Evolutionary conservation across 768 basidiomycete genomes (phyloP), one percentile per base, ranked within the genome.

Genomic region (Naganishia vaughanmartiniae): DNA sequence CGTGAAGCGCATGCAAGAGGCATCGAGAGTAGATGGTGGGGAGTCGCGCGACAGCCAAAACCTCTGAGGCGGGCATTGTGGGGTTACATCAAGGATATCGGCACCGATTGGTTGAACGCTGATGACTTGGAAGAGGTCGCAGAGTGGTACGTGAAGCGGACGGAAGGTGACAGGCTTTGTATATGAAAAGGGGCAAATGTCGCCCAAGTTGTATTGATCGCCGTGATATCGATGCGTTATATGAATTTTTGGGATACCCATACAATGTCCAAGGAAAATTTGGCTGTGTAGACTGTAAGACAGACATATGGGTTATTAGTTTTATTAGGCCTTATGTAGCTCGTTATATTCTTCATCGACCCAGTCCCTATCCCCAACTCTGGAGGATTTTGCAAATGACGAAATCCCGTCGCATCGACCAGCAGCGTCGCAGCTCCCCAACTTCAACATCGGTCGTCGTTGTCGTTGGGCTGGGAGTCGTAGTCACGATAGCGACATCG

Each of bases 11-110:
- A 69, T 34, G 56, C 68, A 26, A 60, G 48, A 60, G 57, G 57
- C 30, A 69, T 69, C 33, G 56, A 69, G 24, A 51, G 42, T 33
- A 21, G 68, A 69, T 69, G 68, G 68, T 69, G 68, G 68, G 68
- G 68, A 6, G 56, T 69, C 24, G 51, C 58, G 30, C 30, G 68
- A 3, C 58, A 58, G 28, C 68, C 68, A 4, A 69, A 19, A 34
- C 31, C 45, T 15, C 30, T 69, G 0, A 60, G 68, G 28, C 58
- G 54, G 57, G 48, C 45, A 19, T 26, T 69, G 46, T 69, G 68
- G 68, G 48, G 68, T 21, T 33, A 48, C 15, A 30, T 63, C 21
- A 69, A 69, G n/a, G 57, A 57, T 36, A 48, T 69, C 4, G 68
- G 68, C 21, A 58, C 68, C 30, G 68, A 69, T 34, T 69, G 68